Conservation (phyloP, 1,139 yeast genomes). For the Kurtzmaniella quercitrusa region DNA sequence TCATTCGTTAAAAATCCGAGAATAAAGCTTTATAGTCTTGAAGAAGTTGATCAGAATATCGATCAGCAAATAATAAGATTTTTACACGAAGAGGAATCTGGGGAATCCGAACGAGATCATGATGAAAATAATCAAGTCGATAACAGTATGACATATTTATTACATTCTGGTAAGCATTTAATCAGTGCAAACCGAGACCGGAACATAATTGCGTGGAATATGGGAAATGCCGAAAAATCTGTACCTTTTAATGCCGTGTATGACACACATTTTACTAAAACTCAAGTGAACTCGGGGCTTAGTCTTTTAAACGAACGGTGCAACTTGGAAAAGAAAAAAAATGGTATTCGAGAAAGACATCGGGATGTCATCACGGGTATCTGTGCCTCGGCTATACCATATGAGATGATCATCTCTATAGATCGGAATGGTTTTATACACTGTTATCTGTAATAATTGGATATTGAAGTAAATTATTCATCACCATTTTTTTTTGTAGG, state of each 20-base stretch:
- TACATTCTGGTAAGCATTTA: conserved; percentile 11
- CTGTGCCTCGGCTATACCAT: conserved; percentile 46
- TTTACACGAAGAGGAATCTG: conserved; percentile 5
- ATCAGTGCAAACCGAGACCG: conserved; percentile 26
- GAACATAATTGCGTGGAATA: conserved; percentile 32
- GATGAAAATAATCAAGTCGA: conserved; percentile 3
- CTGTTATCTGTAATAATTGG: conserved; percentile 41
- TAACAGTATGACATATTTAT: conserved; percentile 9
- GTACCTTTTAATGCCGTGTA: conserved; percentile 13
- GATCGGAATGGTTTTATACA: conserved; percentile 62
- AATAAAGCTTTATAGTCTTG: conserved; percentile 30
- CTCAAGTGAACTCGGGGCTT: conserved; percentile 12
- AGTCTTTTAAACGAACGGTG: conserved; percentile 13
- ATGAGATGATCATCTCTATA: conserved; percentile 57
- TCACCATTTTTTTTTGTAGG: too few species aligned
- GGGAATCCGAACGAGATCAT: conserved; percentile 5
- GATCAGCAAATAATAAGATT: conserved; percentile 16
- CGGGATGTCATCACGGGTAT: conserved; percentile 51
- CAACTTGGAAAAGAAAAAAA: background rate
- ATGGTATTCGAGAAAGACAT: conserved; percentile 23
- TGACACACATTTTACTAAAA: conserved; percentile 10
- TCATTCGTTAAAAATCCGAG: conserved; percentile 27
- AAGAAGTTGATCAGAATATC: conserved; percentile 23
- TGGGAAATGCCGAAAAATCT: conserved; percentile 23
- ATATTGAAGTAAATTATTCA: too few species aligned